Evolutionary conservation across 495 filamentous ascomycete species (phyloP), one percentile per base, ranked within the genome.

Genomic region (Penicillium daleae): DNA sequence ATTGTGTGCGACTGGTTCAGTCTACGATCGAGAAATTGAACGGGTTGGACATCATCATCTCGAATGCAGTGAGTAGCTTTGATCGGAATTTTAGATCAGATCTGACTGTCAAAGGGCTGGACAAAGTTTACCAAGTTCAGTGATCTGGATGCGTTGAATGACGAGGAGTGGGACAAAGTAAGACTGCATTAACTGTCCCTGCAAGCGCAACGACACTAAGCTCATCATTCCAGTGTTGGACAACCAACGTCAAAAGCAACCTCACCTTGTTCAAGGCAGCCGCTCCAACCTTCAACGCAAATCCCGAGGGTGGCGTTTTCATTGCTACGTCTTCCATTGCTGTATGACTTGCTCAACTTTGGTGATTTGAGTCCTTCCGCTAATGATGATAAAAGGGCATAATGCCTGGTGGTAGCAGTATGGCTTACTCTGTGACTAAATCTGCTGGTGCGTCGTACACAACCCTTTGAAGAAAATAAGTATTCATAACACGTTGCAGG

Each of bases 371-470:
- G 1, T 24, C 5, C 6, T 22, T 21, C 19, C 29, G 13, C 37
- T 57, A 2, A 57, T 19, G 6, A 10, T 19, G 17, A 4, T 4
- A 21, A 31, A 15, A 57, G 55, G 55, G 55, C 10, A 57, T 57
- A 2, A 57, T 29, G 3, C n/a, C 55, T 15, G 37, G 15, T 46
- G 55, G 55, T 4, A 57, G 55, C 40, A 57, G 55, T 24, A 57
- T 57, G 55, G 55, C 55, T 40, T 57, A 57, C 40, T 57, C 55
- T 7, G 55, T 57, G 9, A 57, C 55, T 7, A 57, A 57, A 22
- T 46, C 55, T 33, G 55, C 55, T 17, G 55, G 55, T 46, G 13
- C 12, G 26, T 15, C 4, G 9, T 4, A 31, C 21, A 37, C 12
- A 6, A 12, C 5, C 6, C 26, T 1, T 13, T n/a, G 26, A 52